Evolutionary conservation across 805 yeast species (phyloP).

Genomic region (Huiozyma sinensis): DNA sequence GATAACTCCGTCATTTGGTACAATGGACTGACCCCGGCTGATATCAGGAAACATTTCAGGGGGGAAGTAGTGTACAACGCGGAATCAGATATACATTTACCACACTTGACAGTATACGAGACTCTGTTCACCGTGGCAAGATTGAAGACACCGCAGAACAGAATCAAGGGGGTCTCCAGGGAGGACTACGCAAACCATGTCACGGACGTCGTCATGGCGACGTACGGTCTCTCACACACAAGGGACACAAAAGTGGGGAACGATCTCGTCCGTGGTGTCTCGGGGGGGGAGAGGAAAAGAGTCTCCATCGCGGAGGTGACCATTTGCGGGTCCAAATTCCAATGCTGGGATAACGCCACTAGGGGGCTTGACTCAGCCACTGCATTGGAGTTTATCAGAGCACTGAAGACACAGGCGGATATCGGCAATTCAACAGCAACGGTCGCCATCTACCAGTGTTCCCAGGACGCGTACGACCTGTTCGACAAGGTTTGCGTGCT

Average conservation of each 20-base stretch:
- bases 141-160: slow-evolving; percentile 50
- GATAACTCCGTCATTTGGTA: slow-evolving; percentile 38
- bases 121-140: slow-evolving; percentile 55
- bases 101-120: slow-evolving; percentile 55
- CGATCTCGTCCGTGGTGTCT: slow-evolving; percentile 58
- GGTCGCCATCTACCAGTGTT: slow-evolving; percentile 62
- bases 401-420: slow-evolving; percentile 52
- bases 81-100: slow-evolving; percentile 58
- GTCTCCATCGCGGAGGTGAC: slow-evolving; percentile 75
- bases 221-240: slow-evolving; percentile 52
- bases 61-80: slow-evolving; percentile 67
- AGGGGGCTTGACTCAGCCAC: slow-evolving; percentile 81
- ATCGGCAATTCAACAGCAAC: slow-evolving; percentile 44
- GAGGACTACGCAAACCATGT: slow-evolving; percentile 43
- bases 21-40: slow-evolving; percentile 44
- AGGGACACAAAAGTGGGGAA: slow-evolving; percentile 50
- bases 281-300: slow-evolving; percentile 82
- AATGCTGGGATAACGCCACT: slow-evolving; percentile 75
- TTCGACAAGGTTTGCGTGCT: slow-evolving; percentile 55
- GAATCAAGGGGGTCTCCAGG: slow-evolving; percentile 51
- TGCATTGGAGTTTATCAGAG: slow-evolving; percentile 62
- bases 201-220: slow-evolving; percentile 42
- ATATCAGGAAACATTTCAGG: slow-evolving; percentile 42
- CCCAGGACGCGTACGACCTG: slow-evolving; percentile 51
- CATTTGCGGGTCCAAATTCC: slow-evolving; percentile 51